Base-by-base conservation (phyloP, 352 stramenopile genomes). In the Phytophthora sp. region DNA sequence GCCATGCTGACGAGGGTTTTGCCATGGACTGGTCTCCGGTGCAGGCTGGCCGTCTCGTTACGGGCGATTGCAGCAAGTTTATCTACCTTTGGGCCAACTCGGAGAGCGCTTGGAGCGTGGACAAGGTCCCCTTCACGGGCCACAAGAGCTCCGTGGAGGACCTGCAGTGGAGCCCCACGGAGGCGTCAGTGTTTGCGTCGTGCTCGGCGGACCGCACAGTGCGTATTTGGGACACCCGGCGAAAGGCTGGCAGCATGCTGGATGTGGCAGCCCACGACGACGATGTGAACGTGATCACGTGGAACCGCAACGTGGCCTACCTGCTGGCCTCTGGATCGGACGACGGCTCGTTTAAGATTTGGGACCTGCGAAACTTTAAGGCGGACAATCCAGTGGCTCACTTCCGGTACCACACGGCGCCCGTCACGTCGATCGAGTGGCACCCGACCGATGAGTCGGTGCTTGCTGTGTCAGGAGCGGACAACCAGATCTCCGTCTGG, bases 221-320 rank as follows among this genome's bases (percentile, higher is more conserved):
- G 31, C 87, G 92, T 50, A 99, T 99, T 67, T 99, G 97, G 92
- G 98, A 99, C 74, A 97, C 92, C 30, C 80, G 98, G 49, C 95
- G 95, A 71, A 95, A 96, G 67, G 82, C 78, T 23, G 84, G 89
- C 56, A 90, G 92, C 57, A 99, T 99, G 95, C 72, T 99, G 43
- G 90, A 93, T 53, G 83, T 98, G 46, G 75, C 94, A 37, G 94
- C 96, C 23, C 95, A 99, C 66, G 88, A 96, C 41, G 79, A 96
- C 35, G 98, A 99, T 75, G 96, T 99, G 26, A 99, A 99, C 79
- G 97, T 99, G 24, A 97, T 99, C 62, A 91, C 85, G 62, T 99
- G 98, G 98, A 99, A 99, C 88, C 79, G 85, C 32, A 96, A 97
- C 72, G 97, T 99, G 5, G 84, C 87, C 4, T 99, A 99, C 74